These are phyloP conservation scores for Drechslera avenae DNA, from an alignment of 2,329 filamentous ascomycete genomes.

Conservation along the genomic window DNA sequence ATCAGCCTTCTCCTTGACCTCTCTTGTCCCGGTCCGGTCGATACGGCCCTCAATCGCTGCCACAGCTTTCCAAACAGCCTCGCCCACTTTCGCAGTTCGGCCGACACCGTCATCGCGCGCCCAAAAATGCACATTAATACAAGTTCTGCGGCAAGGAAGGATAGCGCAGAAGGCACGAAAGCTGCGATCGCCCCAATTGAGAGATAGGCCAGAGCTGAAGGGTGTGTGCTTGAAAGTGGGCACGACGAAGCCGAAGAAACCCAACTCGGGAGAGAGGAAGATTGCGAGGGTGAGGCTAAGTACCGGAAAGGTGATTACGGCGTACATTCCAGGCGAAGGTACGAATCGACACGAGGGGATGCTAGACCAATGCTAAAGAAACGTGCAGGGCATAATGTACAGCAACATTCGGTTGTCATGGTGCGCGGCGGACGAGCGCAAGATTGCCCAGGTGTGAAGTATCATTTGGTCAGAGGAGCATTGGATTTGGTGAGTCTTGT, in stretches of 20 bases:
- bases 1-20: slow-evolving; percentile 25
- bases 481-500: slow-evolving; percentile 79
- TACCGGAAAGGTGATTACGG: slow-evolving; percentile 83
- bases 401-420: slow-evolving; percentile 96
- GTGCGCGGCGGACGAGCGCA: slow-evolving; percentile 91
- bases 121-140: slow-evolving; percentile 55
- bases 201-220: slow-evolving; percentile 80
- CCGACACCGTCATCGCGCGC: slow-evolving; percentile 49
- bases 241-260: slow-evolving; percentile 95
- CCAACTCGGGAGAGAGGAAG: slow-evolving; percentile 96
- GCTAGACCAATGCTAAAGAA: slow-evolving; percentile 9
- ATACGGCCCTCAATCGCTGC: slow-evolving; percentile 28
- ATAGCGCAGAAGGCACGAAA: slow-evolving; percentile 80
- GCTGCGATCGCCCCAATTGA: slow-evolving; percentile 83
- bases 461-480: slow-evolving; percentile 88
- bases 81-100: slow-evolving; percentile 32
- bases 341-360: slow-evolving; percentile 22
- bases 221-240: slow-evolving; percentile 95
- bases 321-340: slow-evolving; percentile 95
- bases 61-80: slow-evolving; percentile 26
- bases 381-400: slow-evolving; percentile 81
- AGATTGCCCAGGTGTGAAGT: slow-evolving; percentile 98
- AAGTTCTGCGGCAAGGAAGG: slow-evolving; percentile 71
- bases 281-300: slow-evolving; percentile 89
- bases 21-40: slow-evolving; percentile 19